These are phyloP conservation scores for Macrotyloma uniflorum DNA, from an alignment of 306 rosid genomes.

Conservation along the genomic window DNA sequence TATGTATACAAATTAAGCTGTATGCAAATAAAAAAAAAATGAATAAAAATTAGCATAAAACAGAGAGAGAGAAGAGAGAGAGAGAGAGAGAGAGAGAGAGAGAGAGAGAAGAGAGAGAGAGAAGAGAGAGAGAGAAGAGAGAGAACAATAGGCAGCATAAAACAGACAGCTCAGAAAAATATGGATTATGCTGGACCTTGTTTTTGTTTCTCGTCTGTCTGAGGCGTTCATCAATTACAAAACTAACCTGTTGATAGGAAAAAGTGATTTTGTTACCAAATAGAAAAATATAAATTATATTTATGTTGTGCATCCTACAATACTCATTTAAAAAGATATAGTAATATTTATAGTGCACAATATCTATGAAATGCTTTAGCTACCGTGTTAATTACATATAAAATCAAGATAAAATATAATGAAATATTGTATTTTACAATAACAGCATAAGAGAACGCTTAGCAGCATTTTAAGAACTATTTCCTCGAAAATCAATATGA, in stretches of 20 bases:
- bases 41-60: too few species aligned
- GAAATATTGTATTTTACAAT: conserved; percentile 12
- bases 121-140: not conserved
- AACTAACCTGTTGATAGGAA: conserved; percentile 65
- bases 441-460: conserved; percentile 2
- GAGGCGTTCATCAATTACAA: conserved; percentile 92
- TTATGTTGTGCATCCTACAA: not conserved
- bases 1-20: too few species aligned
- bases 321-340: not conserved
- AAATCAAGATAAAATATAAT: conserved; percentile 12
- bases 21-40: not conserved
- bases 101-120: too few species aligned
- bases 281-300: conserved; percentile 11
- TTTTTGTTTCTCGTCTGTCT: conserved; percentile 72
- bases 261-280: conserved; percentile 18
- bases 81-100: too few species aligned
- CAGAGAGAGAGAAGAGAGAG: too few species aligned
- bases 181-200: conserved; percentile 58
- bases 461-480: not conserved
- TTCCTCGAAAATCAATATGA: not conserved
- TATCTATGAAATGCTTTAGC: conserved; percentile 13
- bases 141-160: conserved; percentile 7
- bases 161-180: conserved; percentile 4
- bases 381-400: not conserved
- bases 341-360: not conserved